phyloP scores from a whole-genome alignment of 768 basidiomycete species.

The Amylocystis lapponica region DNA sequence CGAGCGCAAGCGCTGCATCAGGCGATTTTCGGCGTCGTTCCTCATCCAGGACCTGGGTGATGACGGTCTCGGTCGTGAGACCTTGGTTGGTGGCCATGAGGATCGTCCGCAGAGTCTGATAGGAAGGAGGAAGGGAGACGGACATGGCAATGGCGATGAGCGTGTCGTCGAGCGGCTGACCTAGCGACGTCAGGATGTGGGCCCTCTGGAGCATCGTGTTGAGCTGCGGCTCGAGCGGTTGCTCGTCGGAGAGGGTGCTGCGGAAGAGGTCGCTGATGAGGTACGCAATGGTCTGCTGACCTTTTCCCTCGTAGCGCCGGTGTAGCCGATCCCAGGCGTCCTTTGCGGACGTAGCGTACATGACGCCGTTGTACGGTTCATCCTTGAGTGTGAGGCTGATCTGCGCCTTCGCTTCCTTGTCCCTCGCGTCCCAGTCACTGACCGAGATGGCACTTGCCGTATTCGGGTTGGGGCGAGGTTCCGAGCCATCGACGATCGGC shows the following conservation, averaged over 20 bases:
- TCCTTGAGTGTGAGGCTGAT: conserved; percentile 20
- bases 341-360: conserved; percentile 7
- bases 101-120: conserved; percentile 16
- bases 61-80: conserved; percentile 8
- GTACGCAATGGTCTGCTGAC: conserved; percentile 18
- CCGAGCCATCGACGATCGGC: conserved; percentile 5
- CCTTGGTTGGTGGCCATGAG: conserved; percentile 9
- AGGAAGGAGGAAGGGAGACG: conserved; percentile 17
- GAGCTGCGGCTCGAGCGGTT: conserved; percentile 15
- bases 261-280: conserved; percentile 19
- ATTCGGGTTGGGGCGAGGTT: too few relatives aligned
- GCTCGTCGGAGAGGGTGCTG: conserved; percentile 14
- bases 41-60: conserved; percentile 6
- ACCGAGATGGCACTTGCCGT: too few relatives aligned
- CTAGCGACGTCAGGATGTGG: conserved; percentile 11
- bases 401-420: conserved; percentile 17
- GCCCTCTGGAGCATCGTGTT: conserved; percentile 15
- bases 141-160: conserved; percentile 18
- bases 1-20: background rate
- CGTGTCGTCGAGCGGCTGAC: conserved; percentile 13
- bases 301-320: conserved; percentile 17
- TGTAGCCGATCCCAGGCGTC: conserved; percentile 18
- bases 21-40: conserved; percentile 4
- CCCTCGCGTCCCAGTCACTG: conserved; percentile 3
- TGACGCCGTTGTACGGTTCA: conserved; percentile 16